A percentile compares a stretch with the other conserved stretches of the same genome.
Evolutionary conservation across 352 stramenopile species (phyloP).

Genomic region (Globisporangium iwayamae): DNA sequence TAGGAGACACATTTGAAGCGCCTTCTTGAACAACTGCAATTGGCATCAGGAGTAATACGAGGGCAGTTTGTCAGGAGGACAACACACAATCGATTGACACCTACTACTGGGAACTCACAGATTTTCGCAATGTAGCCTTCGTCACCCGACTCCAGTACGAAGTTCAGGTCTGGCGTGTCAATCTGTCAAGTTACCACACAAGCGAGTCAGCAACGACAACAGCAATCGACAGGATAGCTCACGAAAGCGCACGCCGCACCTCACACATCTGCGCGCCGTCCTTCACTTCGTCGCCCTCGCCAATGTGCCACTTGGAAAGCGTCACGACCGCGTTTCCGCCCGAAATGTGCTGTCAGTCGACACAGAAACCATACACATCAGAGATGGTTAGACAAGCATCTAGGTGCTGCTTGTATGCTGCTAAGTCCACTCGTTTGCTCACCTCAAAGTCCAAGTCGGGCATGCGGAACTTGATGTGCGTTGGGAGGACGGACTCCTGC

Average conservation of each 20-base stretch:
- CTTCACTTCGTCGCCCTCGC: constrained; percentile 55
- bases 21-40: constrained; percentile 60
- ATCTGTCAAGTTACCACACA: constrained; percentile 62
- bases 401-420: not conserved
- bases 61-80: too few relatives aligned
- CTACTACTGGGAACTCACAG: not conserved
- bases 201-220: not conserved
- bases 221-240: not conserved
- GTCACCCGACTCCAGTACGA: constrained; percentile 77
- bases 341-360: constrained; percentile 43
- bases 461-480: constrained; percentile 87
- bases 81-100: too few relatives aligned
- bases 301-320: constrained; percentile 75
- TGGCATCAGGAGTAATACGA: not conserved
- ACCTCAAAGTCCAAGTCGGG: constrained; percentile 84
- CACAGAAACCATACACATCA: not conserved
- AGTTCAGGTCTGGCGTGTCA: constrained; percentile 80
- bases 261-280: constrained; percentile 80
- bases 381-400: not conserved
- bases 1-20: constrained; percentile 45
- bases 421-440: not conserved
- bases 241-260: constrained; percentile 17
- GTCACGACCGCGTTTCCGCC: constrained; percentile 47
- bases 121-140: constrained; percentile 67
- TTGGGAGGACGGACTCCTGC: constrained; percentile 30